Conservation (phyloP, 495 filamentous ascomycete species). For the Penicillium herquei region DNA sequence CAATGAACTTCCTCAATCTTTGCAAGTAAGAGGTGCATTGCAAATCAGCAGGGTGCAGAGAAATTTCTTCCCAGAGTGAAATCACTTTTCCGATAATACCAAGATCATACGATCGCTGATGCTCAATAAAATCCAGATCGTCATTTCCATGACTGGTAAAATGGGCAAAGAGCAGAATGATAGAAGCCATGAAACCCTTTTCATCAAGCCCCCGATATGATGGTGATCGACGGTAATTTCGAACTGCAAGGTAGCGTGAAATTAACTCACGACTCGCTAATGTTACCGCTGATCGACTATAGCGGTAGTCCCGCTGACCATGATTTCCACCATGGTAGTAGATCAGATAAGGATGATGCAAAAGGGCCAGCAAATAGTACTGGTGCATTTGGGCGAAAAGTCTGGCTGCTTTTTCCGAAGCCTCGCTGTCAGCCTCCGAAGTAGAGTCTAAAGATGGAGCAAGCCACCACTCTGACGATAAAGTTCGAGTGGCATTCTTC, state of each 20-base stretch:
- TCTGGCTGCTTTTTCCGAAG: slow-evolving; percentile 21
- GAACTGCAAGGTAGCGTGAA: slow-evolving; percentile 34
- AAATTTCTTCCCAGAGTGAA: slow-evolving; percentile 37
- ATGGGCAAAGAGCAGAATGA: slow-evolving; percentile 45
- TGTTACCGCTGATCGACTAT: slow-evolving; percentile 45
- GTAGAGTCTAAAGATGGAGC: slow-evolving; percentile 9
- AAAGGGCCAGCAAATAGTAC: slow-evolving; percentile 39
- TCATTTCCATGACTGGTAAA: slow-evolving; percentile 30
- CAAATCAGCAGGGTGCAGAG: slow-evolving; percentile 26
- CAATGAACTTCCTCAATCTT: slow-evolving; percentile 3
- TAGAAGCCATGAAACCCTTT: slow-evolving; percentile 45
- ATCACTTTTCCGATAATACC: slow-evolving; percentile 24
- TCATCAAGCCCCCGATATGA: slow-evolving; percentile 51
- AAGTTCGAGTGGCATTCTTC: slow-evolving; percentile 32
- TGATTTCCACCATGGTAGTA: slow-evolving; percentile 26
- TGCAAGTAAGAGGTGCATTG: slow-evolving; percentile 7
- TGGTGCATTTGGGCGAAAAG: slow-evolving; percentile 47
- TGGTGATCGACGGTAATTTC: slow-evolving; percentile 31
- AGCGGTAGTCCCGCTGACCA: slow-evolving; percentile 35
- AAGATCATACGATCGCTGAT: slow-evolving; percentile 33
- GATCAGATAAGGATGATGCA: slow-evolving; percentile 54
- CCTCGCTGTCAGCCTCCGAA: slow-evolving; percentile 12
- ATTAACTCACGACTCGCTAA: slow-evolving; percentile 48
- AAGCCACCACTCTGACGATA: slow-evolving; percentile 40
- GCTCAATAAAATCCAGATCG: slow-evolving; percentile 26